Base-by-base conservation (phyloP, 805 yeast species). In the Isabelozyma heimii region DNA sequence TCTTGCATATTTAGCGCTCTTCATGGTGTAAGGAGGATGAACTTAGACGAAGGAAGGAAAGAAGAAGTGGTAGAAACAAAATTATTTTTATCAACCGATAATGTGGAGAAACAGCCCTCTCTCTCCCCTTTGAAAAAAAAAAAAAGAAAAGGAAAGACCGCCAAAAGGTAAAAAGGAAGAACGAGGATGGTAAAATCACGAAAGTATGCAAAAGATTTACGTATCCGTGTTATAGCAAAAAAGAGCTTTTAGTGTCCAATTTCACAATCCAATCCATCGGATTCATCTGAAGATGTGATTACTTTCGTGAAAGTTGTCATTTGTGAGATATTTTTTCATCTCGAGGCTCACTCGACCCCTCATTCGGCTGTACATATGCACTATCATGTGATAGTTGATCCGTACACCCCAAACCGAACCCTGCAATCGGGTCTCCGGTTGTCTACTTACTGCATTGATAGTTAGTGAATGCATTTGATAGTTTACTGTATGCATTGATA, bases 1-100 rank as follows among this genome's bases (percentile, higher is more conserved):
- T n/a, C 59, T 51, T 9, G 71, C 69, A 40, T 57, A 57, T 33
- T 51, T 57, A 14, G 61, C 60, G 16, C 59, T 55, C 39, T 46
- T 56, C 63, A 59, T 57, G 12, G 14, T 46, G 20, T 9, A 8
- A 16, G 3, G 15, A 37, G 20, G 5, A 14, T 2, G 16, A n/a
- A 37, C n/a, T n/a, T 37, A 5, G 15, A 9, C 4, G 10, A 10
- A 37, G 15, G 10, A 30, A 30, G n/a, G n/a, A 9, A 30, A 30
- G n/a, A 30, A 30, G 35, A 5, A 30, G 35, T 9, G 8, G n/a
- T 30, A 30, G 35, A 30, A 13, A 10, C 5, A 30, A 30, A 28
- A 30, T 5, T 30, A 30, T 30, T 13, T 13, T 10, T 9, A 30
- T 5, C 10, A 4, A 30, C 35, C 35, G n/a, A 30, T 9, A 30